Conservation (phyloP, 768 basidiomycete genomes). For the Amanita subjunquillea region DNA sequence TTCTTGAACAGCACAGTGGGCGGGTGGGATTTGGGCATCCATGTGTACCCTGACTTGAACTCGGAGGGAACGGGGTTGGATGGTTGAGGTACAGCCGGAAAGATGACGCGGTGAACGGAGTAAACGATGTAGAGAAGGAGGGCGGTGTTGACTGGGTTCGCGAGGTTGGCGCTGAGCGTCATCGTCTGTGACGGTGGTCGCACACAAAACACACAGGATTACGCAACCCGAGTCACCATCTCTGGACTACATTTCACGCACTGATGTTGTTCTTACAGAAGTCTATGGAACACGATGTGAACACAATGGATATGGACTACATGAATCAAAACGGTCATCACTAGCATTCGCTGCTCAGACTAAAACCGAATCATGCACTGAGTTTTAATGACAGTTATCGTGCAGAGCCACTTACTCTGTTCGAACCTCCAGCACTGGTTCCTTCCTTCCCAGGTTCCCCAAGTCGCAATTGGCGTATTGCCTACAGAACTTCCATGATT, state of each 20-base stretch:
- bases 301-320: no score
- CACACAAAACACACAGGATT: neutral
- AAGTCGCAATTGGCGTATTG: conserved; percentile 1
- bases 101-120: conserved; percentile 61
- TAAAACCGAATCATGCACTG: neutral
- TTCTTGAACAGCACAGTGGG: conserved; percentile 67
- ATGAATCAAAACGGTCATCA: no score
- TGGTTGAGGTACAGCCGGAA: conserved; percentile 44
- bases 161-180: conserved; percentile 25
- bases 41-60: conserved; percentile 81
- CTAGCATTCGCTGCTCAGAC: neutral
- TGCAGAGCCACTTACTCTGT: neutral
- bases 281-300: no score
- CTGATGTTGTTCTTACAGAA: no score
- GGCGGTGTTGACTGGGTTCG: conserved; percentile 73
- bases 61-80: conserved; percentile 44
- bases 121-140: conserved; percentile 73
- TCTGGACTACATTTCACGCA: no score
- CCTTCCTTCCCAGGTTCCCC: conserved; percentile 4
- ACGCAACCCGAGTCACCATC: no score
- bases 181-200: neutral
- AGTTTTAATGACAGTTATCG: neutral
- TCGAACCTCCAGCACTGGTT: conserved; percentile 5
- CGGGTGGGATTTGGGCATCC: conserved; percentile 81
- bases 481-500: neutral